Evolutionary conservation across 495 filamentous ascomycete genomes (phyloP).

Genomic region (Daldinia childiae): DNA sequence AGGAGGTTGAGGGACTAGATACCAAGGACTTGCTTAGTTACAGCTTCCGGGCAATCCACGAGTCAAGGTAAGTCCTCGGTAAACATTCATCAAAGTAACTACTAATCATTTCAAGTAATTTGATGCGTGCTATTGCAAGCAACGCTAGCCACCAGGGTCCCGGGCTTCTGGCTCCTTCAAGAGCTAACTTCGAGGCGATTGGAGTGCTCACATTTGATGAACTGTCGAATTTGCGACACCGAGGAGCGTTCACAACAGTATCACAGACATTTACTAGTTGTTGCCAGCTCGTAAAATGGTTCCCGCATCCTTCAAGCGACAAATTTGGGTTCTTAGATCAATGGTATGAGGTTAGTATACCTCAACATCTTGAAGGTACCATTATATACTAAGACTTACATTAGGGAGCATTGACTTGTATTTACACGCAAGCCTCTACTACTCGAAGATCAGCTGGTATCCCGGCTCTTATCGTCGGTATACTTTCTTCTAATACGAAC

Average conservation of each 20-base stretch:
- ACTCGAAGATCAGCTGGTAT: constrained; percentile 93
- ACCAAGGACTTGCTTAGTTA: constrained; percentile 93
- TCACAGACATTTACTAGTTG: constrained; percentile 85
- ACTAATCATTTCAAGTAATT: constrained; percentile 54
- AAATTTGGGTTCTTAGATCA: constrained; percentile 50
- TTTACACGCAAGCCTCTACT: constrained; percentile 76
- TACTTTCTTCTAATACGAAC: constrained; percentile 66
- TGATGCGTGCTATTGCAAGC: constrained; percentile 65
- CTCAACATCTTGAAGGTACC: background rate
- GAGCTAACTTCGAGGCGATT: constrained; percentile 61
- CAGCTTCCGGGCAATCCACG: constrained; percentile 90
- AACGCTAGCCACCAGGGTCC: constrained; percentile 49
- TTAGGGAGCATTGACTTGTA: constrained; percentile 68
- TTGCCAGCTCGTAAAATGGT: constrained; percentile 66
- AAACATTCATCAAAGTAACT: constrained; percentile 4
- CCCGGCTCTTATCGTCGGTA: constrained; percentile 81
- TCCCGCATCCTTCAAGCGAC: constrained; percentile 50
- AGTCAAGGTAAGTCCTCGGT: constrained; percentile 72
- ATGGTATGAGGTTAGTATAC: constrained; percentile 74
- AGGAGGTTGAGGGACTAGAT: constrained; percentile 70
- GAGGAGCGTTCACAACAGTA: constrained; percentile 93
- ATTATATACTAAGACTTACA: constrained; percentile 23
- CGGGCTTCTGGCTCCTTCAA: constrained; percentile 50
- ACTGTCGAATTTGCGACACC: constrained; percentile 82
- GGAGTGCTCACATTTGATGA: constrained; percentile 81